Conservation (phyloP, 129 eudicot genomes). For the Chrysanthemum lavandulifolium region DNA sequence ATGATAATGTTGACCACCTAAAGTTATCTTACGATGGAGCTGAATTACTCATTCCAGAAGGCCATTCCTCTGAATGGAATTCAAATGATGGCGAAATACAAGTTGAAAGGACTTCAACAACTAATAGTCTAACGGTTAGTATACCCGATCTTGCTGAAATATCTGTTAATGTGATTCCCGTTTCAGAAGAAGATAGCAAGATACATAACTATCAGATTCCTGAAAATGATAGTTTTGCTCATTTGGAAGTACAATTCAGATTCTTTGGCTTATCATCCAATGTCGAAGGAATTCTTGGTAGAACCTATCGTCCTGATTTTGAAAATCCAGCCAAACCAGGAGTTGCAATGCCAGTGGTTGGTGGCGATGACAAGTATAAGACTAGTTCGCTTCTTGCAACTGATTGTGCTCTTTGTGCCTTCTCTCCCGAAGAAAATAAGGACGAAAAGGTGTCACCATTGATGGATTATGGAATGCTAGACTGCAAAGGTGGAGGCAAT, state of each 20-base stretch:
- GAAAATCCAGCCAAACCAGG: slow-evolving; percentile 59
- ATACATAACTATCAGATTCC: slow-evolving; percentile 59
- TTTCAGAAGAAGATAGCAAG: slow-evolving; percentile 46
- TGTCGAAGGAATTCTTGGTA: slow-evolving; percentile 61
- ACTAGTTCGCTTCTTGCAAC: slow-evolving; percentile 44
- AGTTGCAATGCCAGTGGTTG: slow-evolving; percentile 56
- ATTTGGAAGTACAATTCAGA: slow-evolving; percentile 53
- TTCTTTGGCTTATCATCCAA: slow-evolving; percentile 46
- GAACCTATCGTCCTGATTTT: slow-evolving; percentile 54
- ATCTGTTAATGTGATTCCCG: slow-evolving; percentile 50
- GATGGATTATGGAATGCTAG: slow-evolving; percentile 39
- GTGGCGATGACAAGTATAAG: slow-evolving; percentile 56
- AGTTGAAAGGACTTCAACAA: slow-evolving; percentile 53
- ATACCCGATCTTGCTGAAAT: slow-evolving; percentile 43
- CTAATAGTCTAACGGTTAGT: slow-evolving; percentile 38
- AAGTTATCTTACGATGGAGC: slow-evolving; percentile 36
- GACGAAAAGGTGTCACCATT: slow-evolving; percentile 15
- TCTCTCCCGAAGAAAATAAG: slow-evolving; percentile 16
- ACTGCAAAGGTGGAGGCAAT: slow-evolving; percentile 51
- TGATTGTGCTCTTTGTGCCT: slow-evolving; percentile 48
- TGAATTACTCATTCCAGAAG: slow-evolving; percentile 34
- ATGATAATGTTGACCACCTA: slow-evolving; percentile 40
- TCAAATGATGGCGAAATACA: slow-evolving; percentile 35
- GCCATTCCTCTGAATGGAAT: slow-evolving; percentile 50
- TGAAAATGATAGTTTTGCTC: slow-evolving; percentile 46